phyloP scores from a whole-genome alignment of 352 stramenopile species.

The Globisporangium irregulare region DNA sequence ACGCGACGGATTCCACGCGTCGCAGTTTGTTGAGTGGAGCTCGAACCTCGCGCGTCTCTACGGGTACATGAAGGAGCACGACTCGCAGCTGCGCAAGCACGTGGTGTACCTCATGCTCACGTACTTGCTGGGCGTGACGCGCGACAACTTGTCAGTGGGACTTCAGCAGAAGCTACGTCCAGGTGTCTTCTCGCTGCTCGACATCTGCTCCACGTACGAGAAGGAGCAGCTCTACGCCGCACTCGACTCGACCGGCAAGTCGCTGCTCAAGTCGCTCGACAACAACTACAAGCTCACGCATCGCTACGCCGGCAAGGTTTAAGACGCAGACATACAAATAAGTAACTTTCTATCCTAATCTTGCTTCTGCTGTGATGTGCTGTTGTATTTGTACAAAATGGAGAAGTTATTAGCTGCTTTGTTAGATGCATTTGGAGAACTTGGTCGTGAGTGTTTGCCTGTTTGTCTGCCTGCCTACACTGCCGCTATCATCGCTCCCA shows the following conservation, averaged over 20 bases:
- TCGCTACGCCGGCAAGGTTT: conserved; percentile 85
- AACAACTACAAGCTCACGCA: conserved; percentile 85
- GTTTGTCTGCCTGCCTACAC: background rate
- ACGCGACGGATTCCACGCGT: background rate
- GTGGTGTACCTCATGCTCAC: conserved; percentile 80
- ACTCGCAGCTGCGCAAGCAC: conserved; percentile 76
- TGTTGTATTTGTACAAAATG: conserved; percentile 11
- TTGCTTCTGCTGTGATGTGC: conserved; percentile 8
- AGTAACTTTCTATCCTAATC: background rate
- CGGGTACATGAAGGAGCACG: conserved; percentile 85
- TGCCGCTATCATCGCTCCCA: conserved; percentile 34
- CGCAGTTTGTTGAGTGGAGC: conserved; percentile 51
- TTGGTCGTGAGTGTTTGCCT: background rate
- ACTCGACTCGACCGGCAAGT: conserved; percentile 80
- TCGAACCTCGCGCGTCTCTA: conserved; percentile 85
- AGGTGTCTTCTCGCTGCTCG: conserved; percentile 73
- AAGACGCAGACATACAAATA: conserved; percentile 21
- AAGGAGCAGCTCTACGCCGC: conserved; percentile 85
- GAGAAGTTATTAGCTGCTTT: background rate
- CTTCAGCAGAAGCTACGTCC: conserved; percentile 71
- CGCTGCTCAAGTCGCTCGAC: conserved; percentile 82
- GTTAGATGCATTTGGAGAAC: conserved; percentile 2
- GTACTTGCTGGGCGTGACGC: conserved; percentile 59
- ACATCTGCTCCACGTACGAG: conserved; percentile 82
- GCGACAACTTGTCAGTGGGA: conserved; percentile 48